These are phyloP conservation scores for Purpureocillium takamizusanense DNA, from an alignment of 2,329 filamentous ascomycete species.

Conservation along the genomic window DNA sequence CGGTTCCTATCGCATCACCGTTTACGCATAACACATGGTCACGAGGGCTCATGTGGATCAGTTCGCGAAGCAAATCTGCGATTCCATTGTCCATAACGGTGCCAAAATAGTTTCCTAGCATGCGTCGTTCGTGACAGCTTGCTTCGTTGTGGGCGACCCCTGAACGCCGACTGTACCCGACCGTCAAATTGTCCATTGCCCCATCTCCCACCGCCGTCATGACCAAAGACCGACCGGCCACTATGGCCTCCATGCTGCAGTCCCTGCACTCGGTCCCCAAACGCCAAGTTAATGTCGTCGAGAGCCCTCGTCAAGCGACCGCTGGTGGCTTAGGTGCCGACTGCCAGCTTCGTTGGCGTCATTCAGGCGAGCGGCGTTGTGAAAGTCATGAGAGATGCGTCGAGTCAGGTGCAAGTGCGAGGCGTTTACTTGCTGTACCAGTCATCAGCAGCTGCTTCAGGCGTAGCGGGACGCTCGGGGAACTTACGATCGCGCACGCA, in stretches of 20 bases:
- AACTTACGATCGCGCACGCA: slow-evolving; percentile 89
- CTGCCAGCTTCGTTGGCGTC: slow-evolving; percentile 15
- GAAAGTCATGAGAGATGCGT: slow-evolving; percentile 33
- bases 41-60: background rate
- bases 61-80: slow-evolving; percentile 12
- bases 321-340: slow-evolving; percentile 3
- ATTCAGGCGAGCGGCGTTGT: slow-evolving; percentile 22
- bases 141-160: slow-evolving; percentile 15
- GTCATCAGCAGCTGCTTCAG: slow-evolving; percentile 22
- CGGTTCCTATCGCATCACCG: background rate
- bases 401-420: slow-evolving; percentile 49
- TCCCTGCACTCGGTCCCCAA: slow-evolving; percentile 5
- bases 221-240: slow-evolving; percentile 3
- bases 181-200: slow-evolving; percentile 20
- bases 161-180: slow-evolving; percentile 20
- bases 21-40: background rate
- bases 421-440: slow-evolving; percentile 55
- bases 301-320: background rate
- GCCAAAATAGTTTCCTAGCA: slow-evolving; percentile 12
- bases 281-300: slow-evolving; percentile 1
- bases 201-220: slow-evolving; percentile 22
- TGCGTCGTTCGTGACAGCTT: slow-evolving; percentile 17
- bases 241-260: slow-evolving; percentile 14
- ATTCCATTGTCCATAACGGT: slow-evolving; percentile 16
- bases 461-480: background rate